Conservation (phyloP, 257 asterid genomes). For the Solanum paucissectum region DNA sequence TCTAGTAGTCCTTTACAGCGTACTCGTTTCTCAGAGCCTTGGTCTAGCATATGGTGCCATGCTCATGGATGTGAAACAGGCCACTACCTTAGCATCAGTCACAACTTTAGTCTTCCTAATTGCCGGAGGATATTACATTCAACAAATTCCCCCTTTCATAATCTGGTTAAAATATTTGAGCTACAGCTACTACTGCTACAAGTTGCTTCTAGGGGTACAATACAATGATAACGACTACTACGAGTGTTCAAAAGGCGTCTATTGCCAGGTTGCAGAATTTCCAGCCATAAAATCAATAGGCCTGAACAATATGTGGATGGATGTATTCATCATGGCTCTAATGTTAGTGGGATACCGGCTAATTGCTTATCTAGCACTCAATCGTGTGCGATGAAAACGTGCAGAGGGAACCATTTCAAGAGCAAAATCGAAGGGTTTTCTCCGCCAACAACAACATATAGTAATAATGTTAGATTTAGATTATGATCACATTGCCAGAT, state of each 20-base stretch:
- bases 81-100: constrained; percentile 92
- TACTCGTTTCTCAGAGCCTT: constrained; percentile 85
- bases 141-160: constrained; percentile 81
- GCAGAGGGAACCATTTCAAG: background rate
- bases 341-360: constrained; percentile 83
- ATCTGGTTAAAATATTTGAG: constrained; percentile 81
- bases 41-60: constrained; percentile 91
- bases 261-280: constrained; percentile 69
- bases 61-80: constrained; percentile 93
- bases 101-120: constrained; percentile 84
- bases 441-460: background rate
- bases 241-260: constrained; percentile 66
- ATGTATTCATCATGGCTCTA: constrained; percentile 48
- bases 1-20: constrained; percentile 69
- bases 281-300: constrained; percentile 82
- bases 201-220: constrained; percentile 84
- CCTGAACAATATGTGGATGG: constrained; percentile 59
- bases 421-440: background rate
- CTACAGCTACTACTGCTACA: constrained; percentile 88
- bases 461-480: constrained; percentile 7
- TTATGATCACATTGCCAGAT: constrained; percentile 6
- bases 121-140: constrained; percentile 92
- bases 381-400: constrained; percentile 40
- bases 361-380: constrained; percentile 77
- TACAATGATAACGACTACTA: constrained; percentile 55